These are phyloP conservation scores for Boechera divaricarpa DNA, from an alignment of 345 rosid species.

Conservation along the genomic window DNA sequence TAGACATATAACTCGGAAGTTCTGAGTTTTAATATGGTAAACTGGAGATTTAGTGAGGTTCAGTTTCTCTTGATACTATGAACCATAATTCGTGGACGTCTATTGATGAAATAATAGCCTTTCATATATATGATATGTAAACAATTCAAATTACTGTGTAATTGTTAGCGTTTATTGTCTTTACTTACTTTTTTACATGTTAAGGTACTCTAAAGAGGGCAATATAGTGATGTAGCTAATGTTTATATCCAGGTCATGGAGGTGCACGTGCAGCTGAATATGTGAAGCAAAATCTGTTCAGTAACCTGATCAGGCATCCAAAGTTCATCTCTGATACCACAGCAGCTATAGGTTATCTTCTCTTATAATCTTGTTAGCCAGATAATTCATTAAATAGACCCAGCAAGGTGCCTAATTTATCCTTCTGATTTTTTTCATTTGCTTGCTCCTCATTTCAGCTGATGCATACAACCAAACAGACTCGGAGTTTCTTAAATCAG, in stretches of 20 bases:
- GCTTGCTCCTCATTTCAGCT: slow-evolving; percentile 53
- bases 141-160: background rate
- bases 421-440: slow-evolving; percentile 37
- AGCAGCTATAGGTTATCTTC: slow-evolving; percentile 80
- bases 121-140: background rate
- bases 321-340: slow-evolving; percentile 92
- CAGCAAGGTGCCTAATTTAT: slow-evolving; percentile 17
- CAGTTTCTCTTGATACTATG: slow-evolving; percentile 3
- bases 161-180: background rate
- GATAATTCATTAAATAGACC: background rate
- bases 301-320: slow-evolving; percentile 94
- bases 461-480: slow-evolving; percentile 96
- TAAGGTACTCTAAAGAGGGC: slow-evolving; percentile 2
- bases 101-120: background rate
- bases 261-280: slow-evolving; percentile 99
- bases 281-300: slow-evolving; percentile 91
- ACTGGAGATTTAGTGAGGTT: background rate
- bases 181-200: background rate
- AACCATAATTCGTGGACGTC: background rate
- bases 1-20: background rate
- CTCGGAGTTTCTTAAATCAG: slow-evolving; percentile 88
- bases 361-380: slow-evolving; percentile 10
- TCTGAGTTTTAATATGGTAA: background rate
- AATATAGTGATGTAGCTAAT: slow-evolving; percentile 21
- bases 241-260: slow-evolving; percentile 81